Conservation (phyloP, 192 early-diverging fungal species). For the Linnemannia zychae region DNA sequence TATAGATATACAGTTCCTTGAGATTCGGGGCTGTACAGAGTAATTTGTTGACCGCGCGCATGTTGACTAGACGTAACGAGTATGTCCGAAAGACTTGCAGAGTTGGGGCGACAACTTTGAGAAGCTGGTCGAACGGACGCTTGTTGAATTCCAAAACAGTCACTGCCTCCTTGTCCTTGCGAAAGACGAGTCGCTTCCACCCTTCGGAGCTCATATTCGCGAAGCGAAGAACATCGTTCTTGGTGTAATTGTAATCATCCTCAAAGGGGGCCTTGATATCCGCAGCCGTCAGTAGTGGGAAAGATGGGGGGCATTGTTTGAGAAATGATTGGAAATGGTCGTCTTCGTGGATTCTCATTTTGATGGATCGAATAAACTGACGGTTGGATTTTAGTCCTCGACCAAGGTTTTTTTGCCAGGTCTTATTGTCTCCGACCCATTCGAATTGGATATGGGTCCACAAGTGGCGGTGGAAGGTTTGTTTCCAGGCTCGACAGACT, state of each 20-base stretch:
- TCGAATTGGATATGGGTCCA: neutral
- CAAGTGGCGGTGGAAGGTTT: neutral
- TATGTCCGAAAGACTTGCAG: neutral
- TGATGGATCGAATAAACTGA: neutral
- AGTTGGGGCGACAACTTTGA: neutral
- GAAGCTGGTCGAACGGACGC: neutral
- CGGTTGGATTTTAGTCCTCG: neutral
- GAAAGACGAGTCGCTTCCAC: neutral
- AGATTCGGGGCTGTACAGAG: neutral
- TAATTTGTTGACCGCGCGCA: neutral
- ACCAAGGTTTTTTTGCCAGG: neutral
- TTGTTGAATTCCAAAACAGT: neutral
- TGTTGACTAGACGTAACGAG: neutral
- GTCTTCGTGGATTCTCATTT: neutral
- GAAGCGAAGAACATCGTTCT: too few relatives aligned
- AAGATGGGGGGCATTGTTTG: neutral
- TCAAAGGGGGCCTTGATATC: neutral
- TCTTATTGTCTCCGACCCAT: neutral
- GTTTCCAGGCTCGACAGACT: neutral
- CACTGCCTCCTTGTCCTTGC: neutral
- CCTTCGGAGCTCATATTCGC: neutral
- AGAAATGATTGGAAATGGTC: neutral
- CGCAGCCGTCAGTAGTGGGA: neutral
- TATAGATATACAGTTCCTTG: neutral
- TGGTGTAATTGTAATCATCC: neutral